Evolutionary conservation across 2,329 filamentous ascomycete genomes (phyloP).

Genomic region (Aspergillus sp.): DNA sequence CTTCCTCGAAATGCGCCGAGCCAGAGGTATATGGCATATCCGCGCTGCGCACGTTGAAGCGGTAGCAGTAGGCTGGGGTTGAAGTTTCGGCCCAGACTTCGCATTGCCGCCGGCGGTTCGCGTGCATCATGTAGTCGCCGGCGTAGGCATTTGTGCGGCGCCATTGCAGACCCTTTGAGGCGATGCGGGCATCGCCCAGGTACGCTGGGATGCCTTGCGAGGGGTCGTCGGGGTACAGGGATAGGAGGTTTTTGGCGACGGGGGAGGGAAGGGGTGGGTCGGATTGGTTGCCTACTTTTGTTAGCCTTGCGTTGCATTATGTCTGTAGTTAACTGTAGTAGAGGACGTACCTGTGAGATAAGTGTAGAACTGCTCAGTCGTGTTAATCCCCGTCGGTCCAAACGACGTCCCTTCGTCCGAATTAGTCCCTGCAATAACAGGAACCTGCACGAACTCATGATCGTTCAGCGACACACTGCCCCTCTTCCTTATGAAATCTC

Average conservation of each 20-base stretch:
- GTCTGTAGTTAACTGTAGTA: not conserved
- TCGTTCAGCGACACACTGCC: constrained; percentile 49
- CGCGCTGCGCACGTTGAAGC: constrained; percentile 50
- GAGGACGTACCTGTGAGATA: constrained; percentile 27
- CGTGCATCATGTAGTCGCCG: constrained; percentile 53
- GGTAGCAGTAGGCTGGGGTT: constrained; percentile 53
- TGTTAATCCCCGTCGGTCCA: constrained; percentile 48
- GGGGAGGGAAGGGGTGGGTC: constrained; percentile 16
- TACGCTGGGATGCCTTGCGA: constrained; percentile 44
- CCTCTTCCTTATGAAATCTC: constrained; percentile 49
- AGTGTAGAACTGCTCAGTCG: constrained; percentile 45
- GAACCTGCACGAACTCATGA: constrained; percentile 58
- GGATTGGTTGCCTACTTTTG: constrained; percentile 16
- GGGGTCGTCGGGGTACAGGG: constrained; percentile 49
- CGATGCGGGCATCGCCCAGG: constrained; percentile 27
- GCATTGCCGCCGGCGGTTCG: constrained; percentile 48
- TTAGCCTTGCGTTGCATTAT: constrained; percentile 5
- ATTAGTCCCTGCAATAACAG: constrained; percentile 58
- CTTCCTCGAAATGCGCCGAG: constrained; percentile 51
- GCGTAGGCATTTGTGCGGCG: constrained; percentile 49
- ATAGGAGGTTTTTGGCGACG: constrained; percentile 37
- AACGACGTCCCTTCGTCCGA: constrained; percentile 60
- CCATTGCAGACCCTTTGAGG: constrained; percentile 42
- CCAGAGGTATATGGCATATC: constrained; percentile 39
- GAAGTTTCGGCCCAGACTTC: constrained; percentile 45